Evolutionary conservation across 495 filamentous ascomycete genomes (phyloP).

Genomic region (Penicillium fimorum): DNA sequence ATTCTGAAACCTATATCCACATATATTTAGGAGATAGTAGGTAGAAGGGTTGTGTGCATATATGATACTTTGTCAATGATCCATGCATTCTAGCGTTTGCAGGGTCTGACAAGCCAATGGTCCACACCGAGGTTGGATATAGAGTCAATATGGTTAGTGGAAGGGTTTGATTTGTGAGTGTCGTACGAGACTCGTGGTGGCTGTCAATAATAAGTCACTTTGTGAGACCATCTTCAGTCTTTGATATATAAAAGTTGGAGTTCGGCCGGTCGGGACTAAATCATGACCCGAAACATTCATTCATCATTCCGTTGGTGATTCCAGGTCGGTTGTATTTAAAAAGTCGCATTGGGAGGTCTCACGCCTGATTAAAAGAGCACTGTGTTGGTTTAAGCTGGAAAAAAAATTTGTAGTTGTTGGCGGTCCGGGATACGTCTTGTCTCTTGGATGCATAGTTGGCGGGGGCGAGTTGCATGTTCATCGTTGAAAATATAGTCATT

Average conservation of each 20-base stretch:
- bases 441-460: neutral
- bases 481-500: neutral
- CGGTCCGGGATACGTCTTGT: neutral
- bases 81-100: neutral
- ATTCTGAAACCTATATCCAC: neutral
- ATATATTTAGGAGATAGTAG: neutral
- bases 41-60: neutral
- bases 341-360: neutral
- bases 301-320: neutral
- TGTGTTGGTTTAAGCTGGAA: neutral
- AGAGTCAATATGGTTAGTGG: neutral
- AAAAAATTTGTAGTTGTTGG: neutral
- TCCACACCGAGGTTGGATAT: neutral
- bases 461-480: neutral
- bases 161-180: neutral
- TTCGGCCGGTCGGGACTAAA: neutral
- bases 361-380: neutral
- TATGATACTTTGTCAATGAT: neutral
- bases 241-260: neutral
- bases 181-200: neutral
- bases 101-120: neutral
- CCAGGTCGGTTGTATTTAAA: neutral
- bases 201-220: neutral
- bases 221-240: neutral
- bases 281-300: conserved; percentile 8